Conservation (phyloP, 768 basidiomycete genomes). For the Mycena vitilis region DNA sequence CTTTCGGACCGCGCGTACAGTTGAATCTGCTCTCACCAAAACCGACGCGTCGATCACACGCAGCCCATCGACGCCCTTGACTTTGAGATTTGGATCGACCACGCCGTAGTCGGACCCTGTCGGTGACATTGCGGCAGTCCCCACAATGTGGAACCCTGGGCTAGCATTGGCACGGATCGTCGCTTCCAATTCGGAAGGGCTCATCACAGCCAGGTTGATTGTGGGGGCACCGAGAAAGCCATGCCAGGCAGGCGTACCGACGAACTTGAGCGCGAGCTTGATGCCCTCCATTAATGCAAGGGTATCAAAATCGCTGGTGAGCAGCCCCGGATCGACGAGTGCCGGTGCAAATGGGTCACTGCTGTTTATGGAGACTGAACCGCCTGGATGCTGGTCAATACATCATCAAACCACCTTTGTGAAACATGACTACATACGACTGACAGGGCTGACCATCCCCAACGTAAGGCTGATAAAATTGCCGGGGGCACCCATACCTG, state of each 20-base stretch:
- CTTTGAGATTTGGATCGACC: conserved; percentile 9
- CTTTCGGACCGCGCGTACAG: not conserved
- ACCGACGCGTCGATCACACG: conserved; percentile 20
- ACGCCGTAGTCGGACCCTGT: conserved; percentile 3
- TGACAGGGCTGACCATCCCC: conserved; percentile 20
- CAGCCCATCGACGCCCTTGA: conserved; percentile 7
- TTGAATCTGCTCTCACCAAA: conserved; percentile 6
- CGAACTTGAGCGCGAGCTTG: conserved; percentile 19
- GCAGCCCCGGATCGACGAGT: conserved; percentile 10
- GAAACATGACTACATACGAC: conserved; percentile 10
- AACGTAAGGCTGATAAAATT: conserved; percentile 4
- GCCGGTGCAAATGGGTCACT: conserved; percentile 14
- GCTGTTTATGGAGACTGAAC: conserved; percentile 13
- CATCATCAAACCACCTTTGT: not conserved
- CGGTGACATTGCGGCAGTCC: conserved; percentile 12
- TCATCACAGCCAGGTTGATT: conserved; percentile 8
- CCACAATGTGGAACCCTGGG: conserved; percentile 13
- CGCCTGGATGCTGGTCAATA: conserved; percentile 12
- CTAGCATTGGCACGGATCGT: conserved; percentile 1
- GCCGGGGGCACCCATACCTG: conserved; percentile 4
- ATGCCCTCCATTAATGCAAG: conserved; percentile 7
- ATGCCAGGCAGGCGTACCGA: conserved; percentile 8
- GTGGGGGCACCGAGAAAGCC: conserved; percentile 17
- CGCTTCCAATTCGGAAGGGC: not conserved
- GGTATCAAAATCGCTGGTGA: conserved; percentile 7